Evolutionary conservation across 306 rosid genomes (phyloP).

Genomic region (Citrullus mucosospermus): DNA sequence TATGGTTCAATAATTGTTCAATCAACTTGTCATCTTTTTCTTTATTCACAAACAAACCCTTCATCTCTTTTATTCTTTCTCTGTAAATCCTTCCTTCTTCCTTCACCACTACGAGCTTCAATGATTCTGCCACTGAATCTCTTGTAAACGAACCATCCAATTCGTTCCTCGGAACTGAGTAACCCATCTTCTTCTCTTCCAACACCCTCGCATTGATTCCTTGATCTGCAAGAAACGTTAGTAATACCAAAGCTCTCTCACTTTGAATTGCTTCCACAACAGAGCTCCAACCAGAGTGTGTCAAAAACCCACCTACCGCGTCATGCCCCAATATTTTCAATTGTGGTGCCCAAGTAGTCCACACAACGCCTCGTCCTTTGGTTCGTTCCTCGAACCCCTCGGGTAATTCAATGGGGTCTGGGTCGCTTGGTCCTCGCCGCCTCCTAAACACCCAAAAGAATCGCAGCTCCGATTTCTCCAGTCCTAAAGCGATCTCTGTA

Average conservation of each 20-base stretch:
- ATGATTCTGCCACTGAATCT: conserved; percentile 5
- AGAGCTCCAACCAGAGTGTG: conserved; percentile 26
- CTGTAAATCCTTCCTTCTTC: conserved; percentile 11
- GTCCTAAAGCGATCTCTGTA: conserved; percentile 27
- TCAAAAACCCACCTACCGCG: conserved; percentile 20
- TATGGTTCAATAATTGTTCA: neutral
- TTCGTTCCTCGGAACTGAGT: neutral
- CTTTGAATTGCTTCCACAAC: conserved; percentile 8
- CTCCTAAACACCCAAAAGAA: conserved; percentile 30
- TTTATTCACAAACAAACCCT: neutral
- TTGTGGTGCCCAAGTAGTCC: conserved; percentile 21
- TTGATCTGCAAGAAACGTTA: conserved; percentile 20
- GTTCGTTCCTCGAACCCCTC: conserved; percentile 35
- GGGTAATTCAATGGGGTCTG: conserved; percentile 13
- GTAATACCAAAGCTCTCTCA: conserved; percentile 8
- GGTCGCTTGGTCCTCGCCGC: neutral
- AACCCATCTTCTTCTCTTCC: conserved; percentile 5
- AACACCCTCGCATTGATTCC: neutral
- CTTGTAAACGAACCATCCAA: conserved; percentile 5
- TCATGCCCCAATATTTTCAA: conserved; percentile 13
- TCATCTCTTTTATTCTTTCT: neutral
- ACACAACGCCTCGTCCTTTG: conserved; percentile 13
- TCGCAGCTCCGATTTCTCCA: conserved; percentile 22
- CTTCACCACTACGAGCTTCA: conserved; percentile 6
- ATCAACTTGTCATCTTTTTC: neutral